Evolutionary conservation across 2,329 filamentous ascomycete species (phyloP).

Genomic region (Seiridium cupressi): DNA sequence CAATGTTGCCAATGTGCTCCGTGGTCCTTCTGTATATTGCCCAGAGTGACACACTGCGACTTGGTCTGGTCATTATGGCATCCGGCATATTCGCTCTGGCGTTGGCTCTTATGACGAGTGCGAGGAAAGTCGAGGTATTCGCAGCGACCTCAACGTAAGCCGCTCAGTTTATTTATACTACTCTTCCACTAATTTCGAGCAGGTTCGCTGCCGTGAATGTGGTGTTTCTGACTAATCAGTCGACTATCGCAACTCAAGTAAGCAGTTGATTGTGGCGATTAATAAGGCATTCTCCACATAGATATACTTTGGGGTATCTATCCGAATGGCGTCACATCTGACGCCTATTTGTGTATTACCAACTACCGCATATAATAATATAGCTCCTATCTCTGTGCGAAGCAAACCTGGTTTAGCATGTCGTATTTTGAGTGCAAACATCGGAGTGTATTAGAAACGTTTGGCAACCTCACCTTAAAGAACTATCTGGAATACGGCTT

Average conservation of each 20-base stretch:
- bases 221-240: conserved; percentile 7
- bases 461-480: too few relatives aligned
- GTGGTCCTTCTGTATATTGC: conserved; percentile 10
- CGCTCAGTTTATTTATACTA: not conserved
- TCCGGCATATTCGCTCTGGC: conserved; percentile 12
- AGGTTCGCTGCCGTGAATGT: conserved; percentile 9
- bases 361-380: too few relatives aligned
- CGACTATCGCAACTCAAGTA: not conserved
- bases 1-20: conserved; percentile 10
- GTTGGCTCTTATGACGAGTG: conserved; percentile 12
- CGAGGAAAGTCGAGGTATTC: conserved; percentile 12
- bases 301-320: too few relatives aligned
- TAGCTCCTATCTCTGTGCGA: too few relatives aligned
- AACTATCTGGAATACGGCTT: too few relatives aligned
- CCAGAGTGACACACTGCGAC: not conserved
- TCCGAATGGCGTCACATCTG: too few relatives aligned
- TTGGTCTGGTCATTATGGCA: conserved; percentile 7
- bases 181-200: not conserved
- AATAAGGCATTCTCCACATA: too few relatives aligned
- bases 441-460: too few relatives aligned
- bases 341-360: too few relatives aligned
- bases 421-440: too few relatives aligned
- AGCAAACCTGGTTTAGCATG: too few relatives aligned
- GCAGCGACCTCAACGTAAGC: conserved; percentile 14
- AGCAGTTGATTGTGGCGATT: too few relatives aligned